Evolutionary conservation across 148 eudicot genomes (phyloP).

Genomic region (Cornus kousa): DNA sequence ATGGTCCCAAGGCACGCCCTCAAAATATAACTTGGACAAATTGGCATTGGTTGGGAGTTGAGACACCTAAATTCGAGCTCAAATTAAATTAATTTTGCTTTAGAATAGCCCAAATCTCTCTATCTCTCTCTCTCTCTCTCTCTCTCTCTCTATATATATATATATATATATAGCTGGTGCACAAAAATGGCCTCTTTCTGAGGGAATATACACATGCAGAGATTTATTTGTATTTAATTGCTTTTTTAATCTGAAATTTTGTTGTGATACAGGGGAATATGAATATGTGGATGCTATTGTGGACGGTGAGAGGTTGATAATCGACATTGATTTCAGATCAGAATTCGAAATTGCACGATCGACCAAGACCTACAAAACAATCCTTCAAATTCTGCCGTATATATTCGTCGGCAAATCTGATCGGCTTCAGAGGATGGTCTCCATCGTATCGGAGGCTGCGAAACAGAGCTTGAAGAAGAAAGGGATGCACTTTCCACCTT

Average conservation of each 20-base stretch:
- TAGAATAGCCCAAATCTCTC: not conserved
- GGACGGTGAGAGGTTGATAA: slow-evolving; percentile 63
- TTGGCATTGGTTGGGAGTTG: too few relatives aligned
- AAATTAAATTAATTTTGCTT: too few relatives aligned
- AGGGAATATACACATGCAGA: too few relatives aligned
- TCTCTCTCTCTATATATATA: too few relatives aligned
- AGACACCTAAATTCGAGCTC: too few relatives aligned
- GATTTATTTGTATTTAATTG: too few relatives aligned
- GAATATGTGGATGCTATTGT: slow-evolving; percentile 76
- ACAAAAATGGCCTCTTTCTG: not conserved
- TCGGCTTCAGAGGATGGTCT: slow-evolving; percentile 59
- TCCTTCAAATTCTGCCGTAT: slow-evolving; percentile 69
- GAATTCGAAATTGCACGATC: slow-evolving; percentile 88
- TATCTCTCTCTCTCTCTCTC: not conserved
- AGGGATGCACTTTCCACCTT: slow-evolving; percentile 92
- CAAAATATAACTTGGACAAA: too few relatives aligned
- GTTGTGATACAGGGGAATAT: slow-evolving; percentile 60
- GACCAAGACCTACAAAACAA: slow-evolving; percentile 64
- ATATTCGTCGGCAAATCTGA: slow-evolving; percentile 80
- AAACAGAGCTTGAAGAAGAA: slow-evolving; percentile 86
- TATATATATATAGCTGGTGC: not conserved
- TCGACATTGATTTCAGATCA: slow-evolving; percentile 85
- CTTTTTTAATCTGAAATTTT: slow-evolving; percentile 1
- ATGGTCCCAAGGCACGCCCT: too few relatives aligned
- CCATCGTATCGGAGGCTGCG: slow-evolving; percentile 70